phyloP scores from a whole-genome alignment of 805 yeast genomes.

The Myxozyma monticola region DNA sequence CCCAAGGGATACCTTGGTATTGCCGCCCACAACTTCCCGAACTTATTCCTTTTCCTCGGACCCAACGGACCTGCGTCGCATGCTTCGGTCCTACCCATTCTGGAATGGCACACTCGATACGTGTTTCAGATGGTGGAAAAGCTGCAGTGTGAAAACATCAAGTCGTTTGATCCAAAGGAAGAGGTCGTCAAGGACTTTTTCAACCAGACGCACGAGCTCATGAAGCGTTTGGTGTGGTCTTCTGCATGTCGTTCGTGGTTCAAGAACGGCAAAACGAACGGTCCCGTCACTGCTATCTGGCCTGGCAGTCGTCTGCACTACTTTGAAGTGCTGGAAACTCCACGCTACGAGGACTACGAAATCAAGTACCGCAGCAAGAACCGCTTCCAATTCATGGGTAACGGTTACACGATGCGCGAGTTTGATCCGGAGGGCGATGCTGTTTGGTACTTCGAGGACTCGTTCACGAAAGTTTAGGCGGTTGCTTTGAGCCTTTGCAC shows the following conservation, averaged over 20 bases:
- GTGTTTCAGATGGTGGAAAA: conserved; percentile 4
- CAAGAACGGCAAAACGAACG: conserved; percentile 8
- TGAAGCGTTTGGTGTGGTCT: conserved; percentile 3
- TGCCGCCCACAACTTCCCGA: conserved; percentile 22
- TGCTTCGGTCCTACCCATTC: conserved; percentile 1
- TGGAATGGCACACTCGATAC: conserved; percentile 13
- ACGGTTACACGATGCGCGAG: conserved; percentile 6
- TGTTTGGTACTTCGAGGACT: too few relatives aligned
- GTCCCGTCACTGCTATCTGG: conserved; percentile 14
- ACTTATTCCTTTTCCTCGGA: conserved; percentile 19
- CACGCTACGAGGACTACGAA: conserved; percentile 22
- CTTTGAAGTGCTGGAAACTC: not conserved
- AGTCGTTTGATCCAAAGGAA: conserved; percentile 1
- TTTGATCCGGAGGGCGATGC: too few relatives aligned
- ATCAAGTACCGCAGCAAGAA: conserved; percentile 4
- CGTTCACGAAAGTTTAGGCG: too few relatives aligned
- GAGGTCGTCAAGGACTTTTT: conserved; percentile 1
- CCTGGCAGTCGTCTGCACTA: conserved; percentile 17
- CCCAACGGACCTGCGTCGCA: conserved; percentile 17
- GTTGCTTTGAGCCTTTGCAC: too few relatives aligned
- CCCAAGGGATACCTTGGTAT: conserved; percentile 20
- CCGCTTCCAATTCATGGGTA: conserved; percentile 4
- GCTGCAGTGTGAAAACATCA: conserved; percentile 15
- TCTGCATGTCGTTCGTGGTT: conserved; percentile 11
- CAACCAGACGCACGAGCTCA: conserved; percentile 4